A percentile compares a stretch with the other conserved stretches of the same genome.
Conservation (phyloP, 352 stramenopile genomes). For the Phytopythium ostracodes region DNA sequence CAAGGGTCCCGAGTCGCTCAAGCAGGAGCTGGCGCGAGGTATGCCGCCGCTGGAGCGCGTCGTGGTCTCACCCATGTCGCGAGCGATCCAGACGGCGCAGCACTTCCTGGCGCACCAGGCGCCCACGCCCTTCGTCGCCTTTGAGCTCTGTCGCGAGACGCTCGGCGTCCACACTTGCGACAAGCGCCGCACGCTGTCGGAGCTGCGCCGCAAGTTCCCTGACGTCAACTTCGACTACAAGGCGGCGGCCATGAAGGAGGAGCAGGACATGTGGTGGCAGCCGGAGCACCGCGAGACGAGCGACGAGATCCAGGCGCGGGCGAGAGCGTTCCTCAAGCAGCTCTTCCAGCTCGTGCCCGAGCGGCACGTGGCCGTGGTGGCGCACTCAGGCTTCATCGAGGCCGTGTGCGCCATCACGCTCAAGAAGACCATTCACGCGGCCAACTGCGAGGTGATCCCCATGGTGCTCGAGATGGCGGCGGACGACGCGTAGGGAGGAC, state of each 20-base stretch:
- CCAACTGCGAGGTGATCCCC: conserved; percentile 49
- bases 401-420: conserved; percentile 44
- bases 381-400: conserved; percentile 72
- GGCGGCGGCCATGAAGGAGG: conserved; percentile 32
- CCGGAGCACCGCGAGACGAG: conserved; percentile 56
- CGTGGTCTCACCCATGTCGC: conserved; percentile 63
- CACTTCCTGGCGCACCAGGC: conserved; percentile 49
- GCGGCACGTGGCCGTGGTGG: conserved; percentile 49
- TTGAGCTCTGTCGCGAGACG: conserved; percentile 66
- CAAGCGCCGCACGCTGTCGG: conserved; percentile 40
- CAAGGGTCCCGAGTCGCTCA: conserved; percentile 32
- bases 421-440: conserved; percentile 24
- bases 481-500: background rate
- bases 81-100: conserved; percentile 67
- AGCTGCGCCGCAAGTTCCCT: conserved; percentile 50
- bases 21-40: conserved; percentile 32
- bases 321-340: conserved; percentile 38
- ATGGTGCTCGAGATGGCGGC: conserved; percentile 29
- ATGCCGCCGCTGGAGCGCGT: conserved; percentile 64
- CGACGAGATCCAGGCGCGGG: conserved; percentile 48
- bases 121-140: conserved; percentile 38
- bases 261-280: conserved; percentile 56
- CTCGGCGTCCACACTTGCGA: conserved; percentile 67
- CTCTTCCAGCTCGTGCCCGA: conserved; percentile 53
- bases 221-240: conserved; percentile 43